Evolutionary conservation across 2,329 filamentous ascomycete genomes (phyloP), one percentile per base, ranked within the genome.

Genomic region (Talaromyces sp.): DNA sequence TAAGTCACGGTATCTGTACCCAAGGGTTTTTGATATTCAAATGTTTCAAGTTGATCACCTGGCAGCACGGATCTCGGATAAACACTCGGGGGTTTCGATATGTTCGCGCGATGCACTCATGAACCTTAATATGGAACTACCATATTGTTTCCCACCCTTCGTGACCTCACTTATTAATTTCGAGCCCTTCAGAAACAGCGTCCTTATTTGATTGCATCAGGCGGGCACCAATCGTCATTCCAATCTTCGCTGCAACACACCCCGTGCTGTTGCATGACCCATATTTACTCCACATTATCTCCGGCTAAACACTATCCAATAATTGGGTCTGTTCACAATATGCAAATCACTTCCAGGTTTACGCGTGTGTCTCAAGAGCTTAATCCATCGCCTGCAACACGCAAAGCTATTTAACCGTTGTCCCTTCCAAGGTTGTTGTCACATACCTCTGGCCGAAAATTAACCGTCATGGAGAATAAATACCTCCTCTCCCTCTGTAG

Each of bases 261-360:
- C 20, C 36, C 36, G 36, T 39, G 36, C 36, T n/a, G 17, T 20
- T 32, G 13, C 42, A 45, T 45, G 42, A 33, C 42, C 42, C 42
- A 45, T 33, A 22, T 45, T 36, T 46, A 46, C 43, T 33, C 43
- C 43, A 46, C 43, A 46, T 36, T 46, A 24, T 35, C 43, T 36
- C 43, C 43, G 42, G 30, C 9, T 16, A 32, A 17, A 20, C 22
- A n/a, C n/a, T 13, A 17, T 17, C 43, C 19, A 35, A 46, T 24
- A 24, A 36, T 13, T 17, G 14, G 24, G 30, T 19, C 33, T 35
- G 13, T 16, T 22, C 16, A 17, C 7, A 17, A 14, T 29, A 45
- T 33, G 16, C 35, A 14, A 29, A 45, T 33, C 20, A 27, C 3
- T 41, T 41, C 5, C 39, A 19, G 9, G 24, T 27, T 27, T 27